These are phyloP conservation scores for Aspergillus sergii DNA, from an alignment of 2,329 filamentous ascomycete genomes.

Conservation along the genomic window DNA sequence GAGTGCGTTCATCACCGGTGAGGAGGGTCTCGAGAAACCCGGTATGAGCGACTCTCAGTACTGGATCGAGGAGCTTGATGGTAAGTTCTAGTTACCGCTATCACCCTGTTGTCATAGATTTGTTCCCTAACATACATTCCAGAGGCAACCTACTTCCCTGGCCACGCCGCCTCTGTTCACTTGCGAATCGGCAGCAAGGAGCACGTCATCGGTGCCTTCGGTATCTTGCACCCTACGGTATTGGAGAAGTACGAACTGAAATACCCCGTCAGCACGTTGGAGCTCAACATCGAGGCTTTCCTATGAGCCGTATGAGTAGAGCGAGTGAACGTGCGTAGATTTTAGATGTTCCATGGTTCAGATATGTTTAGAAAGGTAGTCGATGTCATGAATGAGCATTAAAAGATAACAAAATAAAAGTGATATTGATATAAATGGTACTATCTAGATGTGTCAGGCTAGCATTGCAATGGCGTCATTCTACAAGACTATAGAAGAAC, in stretches of 20 bases:
- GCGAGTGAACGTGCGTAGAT: slow-evolving; percentile 8
- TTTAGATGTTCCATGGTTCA: slow-evolving; percentile 12
- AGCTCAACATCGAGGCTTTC: slow-evolving; percentile 94
- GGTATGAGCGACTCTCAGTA: slow-evolving; percentile 69
- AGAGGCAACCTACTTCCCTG: slow-evolving; percentile 87
- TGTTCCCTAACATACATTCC: slow-evolving; percentile 10
- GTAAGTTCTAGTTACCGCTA: slow-evolving; percentile 43
- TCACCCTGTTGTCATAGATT: not conserved
- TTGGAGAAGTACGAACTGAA: slow-evolving; percentile 90
- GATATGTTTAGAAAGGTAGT: slow-evolving; percentile 22
- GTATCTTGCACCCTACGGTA: slow-evolving; percentile 90
- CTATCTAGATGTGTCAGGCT: not conserved
- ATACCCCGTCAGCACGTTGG: slow-evolving; percentile 90
- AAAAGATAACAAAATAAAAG: slow-evolving; percentile 4
- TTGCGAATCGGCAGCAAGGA: slow-evolving; percentile 74
- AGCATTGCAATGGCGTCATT: not conserved
- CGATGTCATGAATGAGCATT: slow-evolving; percentile 23
- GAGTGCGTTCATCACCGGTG: slow-evolving; percentile 74
- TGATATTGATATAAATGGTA: not conserved
- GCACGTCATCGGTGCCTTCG: slow-evolving; percentile 81
- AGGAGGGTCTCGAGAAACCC: slow-evolving; percentile 67
- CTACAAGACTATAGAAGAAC: not conserved
- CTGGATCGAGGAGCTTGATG: slow-evolving; percentile 91
- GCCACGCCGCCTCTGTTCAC: slow-evolving; percentile 84
- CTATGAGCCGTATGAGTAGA: slow-evolving; percentile 54